Base-by-base conservation (phyloP, 2,329 filamentous ascomycete species). In the Paecilomyces sp. region DNA sequence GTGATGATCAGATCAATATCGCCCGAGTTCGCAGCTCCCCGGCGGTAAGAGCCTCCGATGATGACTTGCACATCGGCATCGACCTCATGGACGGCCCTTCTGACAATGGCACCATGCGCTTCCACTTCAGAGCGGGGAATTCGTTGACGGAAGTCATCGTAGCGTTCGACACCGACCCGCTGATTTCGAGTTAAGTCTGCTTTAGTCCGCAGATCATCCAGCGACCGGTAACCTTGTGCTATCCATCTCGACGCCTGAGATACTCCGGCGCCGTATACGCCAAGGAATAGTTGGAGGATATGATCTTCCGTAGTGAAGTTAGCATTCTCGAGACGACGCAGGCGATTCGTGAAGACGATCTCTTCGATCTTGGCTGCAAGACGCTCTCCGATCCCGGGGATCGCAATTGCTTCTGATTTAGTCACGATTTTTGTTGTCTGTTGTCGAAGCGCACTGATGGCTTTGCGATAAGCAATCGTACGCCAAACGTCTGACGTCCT, bases 1-100 rank as follows among this genome's bases (percentile, higher is more conserved):
- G 90, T 95, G 62, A 97, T 83, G 61, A 97, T 85, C 50, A 93
- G 80, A 72, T 97, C 93, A 59, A 97, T 88, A 70, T 97, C 93
- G 2, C 90, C 86, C 6, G 87, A 94, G 57, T 83, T 83, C 31
- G 82, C 74, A 3, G 90, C 84, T 18, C 93, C 92, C 31, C 93
- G 85, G 25, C 93, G 85, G 71, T 95, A 97, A 60, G 90, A 95
- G 0, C 93, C 93, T 54, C 88, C 87, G 55, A 96, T 83, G 55
- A 91, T 89, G 60, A 91, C 77, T 71, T 91, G 80, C 59, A 92
- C 85, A 0, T 73, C 71, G 0, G 79, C 71, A 67, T 96, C 90
- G 25, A 92, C 78, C 7, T 70, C 68, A 5, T 77, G 75, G 0
- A 91, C 83, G 0, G 83, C 81, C 7, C 76, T 75, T 56, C 78